Conservation (phyloP, 1,139 yeast species). For the Kodamaea anthophila region DNA sequence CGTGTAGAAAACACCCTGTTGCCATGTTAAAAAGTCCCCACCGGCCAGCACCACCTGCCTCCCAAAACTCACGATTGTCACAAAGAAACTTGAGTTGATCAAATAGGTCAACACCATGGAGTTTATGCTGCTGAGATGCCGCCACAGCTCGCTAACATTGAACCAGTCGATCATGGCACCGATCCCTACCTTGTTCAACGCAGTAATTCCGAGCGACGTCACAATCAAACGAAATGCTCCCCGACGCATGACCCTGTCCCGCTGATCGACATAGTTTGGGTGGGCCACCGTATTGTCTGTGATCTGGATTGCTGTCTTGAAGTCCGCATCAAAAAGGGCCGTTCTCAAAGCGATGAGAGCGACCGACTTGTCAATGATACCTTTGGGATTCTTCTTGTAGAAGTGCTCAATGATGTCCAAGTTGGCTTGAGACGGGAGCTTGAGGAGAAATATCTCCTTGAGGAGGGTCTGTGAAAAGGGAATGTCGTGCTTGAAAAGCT, state of each 20-base stretch:
- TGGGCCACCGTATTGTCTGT: constrained; percentile 62
- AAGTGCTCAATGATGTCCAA: constrained; percentile 27
- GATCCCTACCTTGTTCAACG: constrained; percentile 35
- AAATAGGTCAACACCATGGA: constrained; percentile 61
- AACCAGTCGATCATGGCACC: constrained; percentile 32
- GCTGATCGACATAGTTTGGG: constrained; percentile 36
- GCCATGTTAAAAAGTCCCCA: constrained; percentile 58
- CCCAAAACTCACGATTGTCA: constrained; percentile 54
- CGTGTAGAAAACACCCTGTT: constrained; percentile 57
- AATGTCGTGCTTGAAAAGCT: constrained; percentile 18
- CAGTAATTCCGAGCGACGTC: constrained; percentile 30
- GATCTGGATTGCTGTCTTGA: constrained; percentile 49
- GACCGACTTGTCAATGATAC: constrained; percentile 32
- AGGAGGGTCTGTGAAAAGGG: constrained; percentile 21
- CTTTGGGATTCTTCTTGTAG: constrained; percentile 30
- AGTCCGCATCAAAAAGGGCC: constrained; percentile 54
- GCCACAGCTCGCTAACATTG: constrained; percentile 31
- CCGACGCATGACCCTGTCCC: constrained; percentile 22
- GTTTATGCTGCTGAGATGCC: constrained; percentile 45
- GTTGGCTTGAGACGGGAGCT: constrained; percentile 26
- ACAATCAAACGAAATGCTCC: constrained; percentile 27
- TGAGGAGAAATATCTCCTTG: constrained; percentile 26
- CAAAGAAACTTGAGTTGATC: constrained; percentile 54
- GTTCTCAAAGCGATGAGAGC: constrained; percentile 61
- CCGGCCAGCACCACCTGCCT: constrained; percentile 41